Evolutionary conservation across 2,329 filamentous ascomycete genomes (phyloP).

Genomic region (Myrmaecium sp.): DNA sequence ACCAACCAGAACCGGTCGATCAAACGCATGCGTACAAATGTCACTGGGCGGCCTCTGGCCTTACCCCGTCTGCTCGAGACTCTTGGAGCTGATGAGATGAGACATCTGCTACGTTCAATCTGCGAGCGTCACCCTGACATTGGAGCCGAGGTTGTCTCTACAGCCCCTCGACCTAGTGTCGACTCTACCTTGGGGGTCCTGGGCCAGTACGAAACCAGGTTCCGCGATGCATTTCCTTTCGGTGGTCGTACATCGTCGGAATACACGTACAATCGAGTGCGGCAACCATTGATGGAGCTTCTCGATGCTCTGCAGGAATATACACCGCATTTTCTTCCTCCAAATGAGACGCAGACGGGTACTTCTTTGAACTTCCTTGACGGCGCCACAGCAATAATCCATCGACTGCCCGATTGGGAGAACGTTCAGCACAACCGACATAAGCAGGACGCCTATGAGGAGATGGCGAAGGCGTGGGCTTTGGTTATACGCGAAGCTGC

Average conservation of each 20-base stretch:
- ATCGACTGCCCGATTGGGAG: conserved; percentile 81
- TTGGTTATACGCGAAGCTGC: conserved; percentile 78
- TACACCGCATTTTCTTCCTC: conserved; percentile 87
- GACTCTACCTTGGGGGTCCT: conserved; percentile 65
- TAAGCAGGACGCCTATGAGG: conserved; percentile 91
- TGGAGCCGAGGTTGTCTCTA: conserved; percentile 63
- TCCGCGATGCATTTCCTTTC: conserved; percentile 68
- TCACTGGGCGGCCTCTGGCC: conserved; percentile 47
- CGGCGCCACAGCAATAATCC: conserved; percentile 75
- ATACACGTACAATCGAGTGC: conserved; percentile 88
- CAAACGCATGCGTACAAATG: conserved; percentile 50
- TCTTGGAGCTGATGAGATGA: conserved; percentile 67
- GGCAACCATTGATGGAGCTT: conserved; percentile 60
- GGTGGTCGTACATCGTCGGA: conserved; percentile 74
- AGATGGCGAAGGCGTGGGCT: conserved; percentile 86
- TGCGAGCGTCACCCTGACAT: conserved; percentile 82
- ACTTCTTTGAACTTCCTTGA: conserved; percentile 78
- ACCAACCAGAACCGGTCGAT: conserved; percentile 42
- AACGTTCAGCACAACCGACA: conserved; percentile 76
- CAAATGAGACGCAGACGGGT: conserved; percentile 69
- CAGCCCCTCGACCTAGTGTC: conserved; percentile 76
- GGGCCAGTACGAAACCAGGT: conserved; percentile 59
- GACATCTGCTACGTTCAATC: conserved; percentile 73
- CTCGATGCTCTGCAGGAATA: conserved; percentile 87
- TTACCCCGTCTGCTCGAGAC: conserved; percentile 80